These are phyloP conservation scores for Pseudocercospora pini-densiflorae DNA, from an alignment of 2,329 filamentous ascomycete species.

Conservation along the genomic window DNA sequence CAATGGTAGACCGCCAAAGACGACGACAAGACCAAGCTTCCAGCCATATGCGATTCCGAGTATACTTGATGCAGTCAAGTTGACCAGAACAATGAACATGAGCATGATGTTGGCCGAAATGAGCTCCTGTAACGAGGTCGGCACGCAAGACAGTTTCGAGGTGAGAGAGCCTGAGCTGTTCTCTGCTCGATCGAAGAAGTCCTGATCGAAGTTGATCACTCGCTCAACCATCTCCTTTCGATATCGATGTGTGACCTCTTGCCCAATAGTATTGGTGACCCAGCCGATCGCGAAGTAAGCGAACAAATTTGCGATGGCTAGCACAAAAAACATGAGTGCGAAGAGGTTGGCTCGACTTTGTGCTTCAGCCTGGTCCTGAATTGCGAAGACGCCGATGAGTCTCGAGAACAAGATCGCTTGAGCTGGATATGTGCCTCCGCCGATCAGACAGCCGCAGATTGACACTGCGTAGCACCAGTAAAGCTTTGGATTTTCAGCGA, in stretches of 20 bases:
- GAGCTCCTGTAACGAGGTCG: conserved; percentile 56
- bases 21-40: conserved; percentile 43
- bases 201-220: conserved; percentile 37
- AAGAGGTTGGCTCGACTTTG: conserved; percentile 54
- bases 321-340: conserved; percentile 61
- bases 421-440: conserved; percentile 51
- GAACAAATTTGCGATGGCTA: conserved; percentile 53
- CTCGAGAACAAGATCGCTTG: conserved; percentile 57
- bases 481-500: conserved; percentile 42
- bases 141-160: conserved; percentile 53
- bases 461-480: conserved; percentile 47
- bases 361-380: conserved; percentile 41
- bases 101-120: conserved; percentile 52
- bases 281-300: conserved; percentile 55
- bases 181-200: conserved; percentile 48
- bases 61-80: conserved; percentile 36
- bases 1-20: conserved; percentile 41
- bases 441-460: conserved; percentile 40
- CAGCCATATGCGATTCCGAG: conserved; percentile 43
- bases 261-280: conserved; percentile 51
- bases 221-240: conserved; percentile 41
- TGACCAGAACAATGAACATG: conserved; percentile 41
- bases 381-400: conserved; percentile 54
- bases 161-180: conserved; percentile 56
- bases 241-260: conserved; percentile 45